Evolutionary conservation across 177 flowering plant species (phyloP), one percentile per base, ranked within the genome.

Genomic region (Vitis hybrid): DNA sequence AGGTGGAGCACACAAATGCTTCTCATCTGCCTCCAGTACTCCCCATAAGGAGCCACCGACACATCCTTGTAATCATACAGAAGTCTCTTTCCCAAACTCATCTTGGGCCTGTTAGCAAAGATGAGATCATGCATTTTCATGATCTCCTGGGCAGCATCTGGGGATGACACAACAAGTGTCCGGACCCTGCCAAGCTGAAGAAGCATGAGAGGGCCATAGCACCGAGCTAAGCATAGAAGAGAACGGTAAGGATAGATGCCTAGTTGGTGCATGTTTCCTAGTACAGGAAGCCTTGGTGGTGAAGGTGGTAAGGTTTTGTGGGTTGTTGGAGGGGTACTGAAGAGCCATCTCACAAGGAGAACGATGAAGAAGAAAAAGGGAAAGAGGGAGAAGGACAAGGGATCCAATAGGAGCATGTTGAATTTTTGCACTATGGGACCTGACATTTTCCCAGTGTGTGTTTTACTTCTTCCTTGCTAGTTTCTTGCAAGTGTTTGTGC

Each of bases 231-330:
- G 14, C 60, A 11, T 0, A 50, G 71, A 24, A 84, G 77, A 11
- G 75, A n/a, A 21, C 69, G 79, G 58, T 84, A 80, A 3, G 79
- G 84, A 12, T 3, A 12, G 4, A 56, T 14, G 13, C 80, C 75
- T 10, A 84, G 52, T 46, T 82, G 84, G 51, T 80, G 84, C 24
- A 80, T 61, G 71, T 80, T 74, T 4, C 87, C 85, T 32, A 82
- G 58, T n/a, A 80, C 49, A 1, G 85, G 84, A 4, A 84, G 77
- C 71, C 64, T 73, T 56, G 72, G 68, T 11, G 83, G 87, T 1
- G 81, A 82, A 46, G 84, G 85, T 20, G 85, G 84, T 11, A 58
- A 15, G 56, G 69, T 64, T 20, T 67, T 55, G 1, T 63, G 53
- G 50, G 14, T 13, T 27, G 58, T 55, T 65, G 3, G 14, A 1